Evolutionary conservation across 2,329 filamentous ascomycete species (phyloP).

Genomic region (Pseudogymnoascus sp.): DNA sequence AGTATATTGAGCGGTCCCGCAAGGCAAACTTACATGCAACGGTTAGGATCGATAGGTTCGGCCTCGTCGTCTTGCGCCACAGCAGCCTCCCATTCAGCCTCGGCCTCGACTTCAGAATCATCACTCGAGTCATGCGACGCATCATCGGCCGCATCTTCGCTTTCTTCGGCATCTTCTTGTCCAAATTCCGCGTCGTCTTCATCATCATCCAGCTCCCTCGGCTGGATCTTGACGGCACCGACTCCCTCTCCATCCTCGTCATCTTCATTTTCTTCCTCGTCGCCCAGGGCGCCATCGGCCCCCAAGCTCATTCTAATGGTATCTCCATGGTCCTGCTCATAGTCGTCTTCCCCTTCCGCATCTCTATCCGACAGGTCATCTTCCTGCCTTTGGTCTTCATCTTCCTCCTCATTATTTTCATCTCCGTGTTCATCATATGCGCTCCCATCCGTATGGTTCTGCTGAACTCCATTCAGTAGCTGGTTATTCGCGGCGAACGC

Average conservation of each 20-base stretch:
- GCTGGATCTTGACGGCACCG: slow-evolving; percentile 30
- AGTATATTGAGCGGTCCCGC: slow-evolving; percentile 15
- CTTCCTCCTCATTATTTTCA: slow-evolving; percentile 23
- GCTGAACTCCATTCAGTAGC: slow-evolving; percentile 28
- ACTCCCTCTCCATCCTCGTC: slow-evolving; percentile 31
- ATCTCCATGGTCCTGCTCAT: slow-evolving; percentile 22
- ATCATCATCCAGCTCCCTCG: slow-evolving; percentile 29
- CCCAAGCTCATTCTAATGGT: slow-evolving; percentile 27
- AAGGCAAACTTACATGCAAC: slow-evolving; percentile 54
- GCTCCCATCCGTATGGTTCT: slow-evolving; percentile 18
- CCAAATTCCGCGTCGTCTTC: slow-evolving; percentile 32
- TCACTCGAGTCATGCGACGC: slow-evolving; percentile 33
- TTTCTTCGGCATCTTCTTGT: slow-evolving; percentile 26
- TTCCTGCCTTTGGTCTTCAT: slow-evolving; percentile 30
- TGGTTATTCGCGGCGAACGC: slow-evolving; percentile 31
- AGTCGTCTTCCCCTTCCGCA: slow-evolving; percentile 32
- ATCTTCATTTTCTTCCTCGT: slow-evolving; percentile 36
- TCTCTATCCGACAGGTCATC: slow-evolving; percentile 27
- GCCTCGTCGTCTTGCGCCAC: slow-evolving; percentile 51
- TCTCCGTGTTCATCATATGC: slow-evolving; percentile 16
- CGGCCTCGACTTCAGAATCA: slow-evolving; percentile 49
- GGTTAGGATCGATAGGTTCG: slow-evolving; percentile 44
- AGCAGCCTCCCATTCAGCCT: slow-evolving; percentile 46
- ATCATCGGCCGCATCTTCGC: slow-evolving; percentile 23
- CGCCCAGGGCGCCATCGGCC: slow-evolving; percentile 40